Conservation (phyloP, 176 grass and related monocot species). For the Carex parvula region DNA sequence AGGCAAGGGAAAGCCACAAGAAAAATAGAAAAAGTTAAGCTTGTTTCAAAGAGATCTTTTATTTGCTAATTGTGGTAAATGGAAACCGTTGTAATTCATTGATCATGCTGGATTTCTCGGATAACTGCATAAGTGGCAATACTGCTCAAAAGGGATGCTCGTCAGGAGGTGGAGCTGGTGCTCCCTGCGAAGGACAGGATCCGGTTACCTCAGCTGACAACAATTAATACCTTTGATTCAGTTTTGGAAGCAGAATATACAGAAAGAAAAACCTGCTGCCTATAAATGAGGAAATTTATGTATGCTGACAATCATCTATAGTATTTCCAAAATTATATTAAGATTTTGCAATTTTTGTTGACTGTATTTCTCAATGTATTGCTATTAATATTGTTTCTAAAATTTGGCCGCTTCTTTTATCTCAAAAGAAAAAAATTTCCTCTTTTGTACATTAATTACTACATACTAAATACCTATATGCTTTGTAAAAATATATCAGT, state of each 20-base stretch:
- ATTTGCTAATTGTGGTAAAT: slow-evolving; percentile 13
- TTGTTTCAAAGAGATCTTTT: slow-evolving; percentile 9
- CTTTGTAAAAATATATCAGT: no score
- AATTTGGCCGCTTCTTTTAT: no score
- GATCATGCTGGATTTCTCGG: neutral
- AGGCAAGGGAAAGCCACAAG: slow-evolving; percentile 10
- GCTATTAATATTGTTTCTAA: no score
- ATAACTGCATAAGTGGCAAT: neutral
- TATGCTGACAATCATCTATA: no score
- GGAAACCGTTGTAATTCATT: neutral
- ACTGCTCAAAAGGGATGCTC: neutral
- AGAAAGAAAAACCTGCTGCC: no score
- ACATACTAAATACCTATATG: no score
- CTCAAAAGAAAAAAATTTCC: no score
- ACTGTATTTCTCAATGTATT: no score
- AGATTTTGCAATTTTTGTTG: no score
- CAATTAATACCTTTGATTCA: neutral
- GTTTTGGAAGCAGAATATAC: neutral
- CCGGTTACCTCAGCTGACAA: neutral
- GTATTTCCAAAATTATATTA: no score
- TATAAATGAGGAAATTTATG: no score
- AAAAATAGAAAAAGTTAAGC: slow-evolving; percentile 17
- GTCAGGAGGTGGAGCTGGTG: neutral
- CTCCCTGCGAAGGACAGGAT: neutral
- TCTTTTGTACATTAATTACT: no score